These are phyloP conservation scores for Leccinum variicolor DNA, from an alignment of 768 basidiomycete genomes.

Conservation along the genomic window DNA sequence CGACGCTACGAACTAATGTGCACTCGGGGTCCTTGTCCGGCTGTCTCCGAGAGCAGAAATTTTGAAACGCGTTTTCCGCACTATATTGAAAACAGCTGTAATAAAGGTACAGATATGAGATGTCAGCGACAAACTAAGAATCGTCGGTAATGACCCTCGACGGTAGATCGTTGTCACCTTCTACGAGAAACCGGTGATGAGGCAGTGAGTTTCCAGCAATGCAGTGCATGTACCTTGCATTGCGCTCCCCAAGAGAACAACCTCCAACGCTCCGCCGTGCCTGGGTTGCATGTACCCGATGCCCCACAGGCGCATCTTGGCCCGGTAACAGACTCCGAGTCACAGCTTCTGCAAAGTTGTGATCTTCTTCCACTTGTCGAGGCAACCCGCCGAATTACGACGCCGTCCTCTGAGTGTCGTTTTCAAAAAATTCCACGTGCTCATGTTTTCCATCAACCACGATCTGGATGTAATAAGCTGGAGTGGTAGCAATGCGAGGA, in stretches of 20 bases:
- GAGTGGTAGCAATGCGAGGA: not conserved
- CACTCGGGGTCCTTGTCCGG: no score
- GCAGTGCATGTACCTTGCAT: not conserved
- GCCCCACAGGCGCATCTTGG: not conserved
- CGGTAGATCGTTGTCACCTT: not conserved
- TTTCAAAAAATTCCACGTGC: no score
- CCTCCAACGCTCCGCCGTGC: not conserved
- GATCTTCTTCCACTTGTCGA: not conserved
- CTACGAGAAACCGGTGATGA: not conserved
- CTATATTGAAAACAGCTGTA: no score
- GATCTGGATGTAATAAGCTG: not conserved
- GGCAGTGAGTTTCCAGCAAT: not conserved
- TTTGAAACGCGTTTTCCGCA: no score
- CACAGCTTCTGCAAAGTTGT: not conserved
- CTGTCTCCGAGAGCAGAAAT: no score
- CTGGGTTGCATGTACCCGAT: not conserved
- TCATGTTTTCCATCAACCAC: not conserved
- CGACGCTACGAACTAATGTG: no score
- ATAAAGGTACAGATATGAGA: not conserved
- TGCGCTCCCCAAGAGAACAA: not conserved
- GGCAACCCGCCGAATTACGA: not conserved
- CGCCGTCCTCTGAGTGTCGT: not conserved
- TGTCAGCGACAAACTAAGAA: not conserved
- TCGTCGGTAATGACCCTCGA: not conserved
- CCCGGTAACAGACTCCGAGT: not conserved